Percentiles rank a stretch among this genome's conserved stretches.
These are phyloP conservation scores for Epichloe sylvatica DNA, from an alignment of 2,329 filamentous ascomycete species.

Conservation along the genomic window DNA sequence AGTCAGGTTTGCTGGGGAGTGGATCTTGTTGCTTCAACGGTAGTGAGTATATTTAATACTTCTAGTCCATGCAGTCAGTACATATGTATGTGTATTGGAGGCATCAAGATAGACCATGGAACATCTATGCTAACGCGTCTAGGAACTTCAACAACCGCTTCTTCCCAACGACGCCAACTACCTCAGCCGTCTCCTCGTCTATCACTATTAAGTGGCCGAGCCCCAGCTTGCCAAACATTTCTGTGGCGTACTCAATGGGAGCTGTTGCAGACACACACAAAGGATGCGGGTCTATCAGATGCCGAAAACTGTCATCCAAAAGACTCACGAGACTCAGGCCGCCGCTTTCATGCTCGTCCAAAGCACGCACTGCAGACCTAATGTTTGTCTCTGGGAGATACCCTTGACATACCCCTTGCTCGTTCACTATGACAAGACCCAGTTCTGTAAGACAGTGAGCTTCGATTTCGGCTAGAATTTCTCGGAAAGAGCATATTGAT, in stretches of 20 bases:
- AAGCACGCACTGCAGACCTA: constrained; percentile 30
- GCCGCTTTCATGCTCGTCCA: constrained; percentile 13
- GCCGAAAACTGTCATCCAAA: constrained; percentile 21
- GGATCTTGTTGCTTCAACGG: neutral
- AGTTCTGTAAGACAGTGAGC: constrained; percentile 41
- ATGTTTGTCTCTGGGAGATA: constrained; percentile 42
- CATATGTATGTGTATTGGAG: neutral
- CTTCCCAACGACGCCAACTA: constrained; percentile 43
- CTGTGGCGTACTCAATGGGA: constrained; percentile 44
- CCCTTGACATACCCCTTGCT: constrained; percentile 33
- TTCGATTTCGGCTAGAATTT: constrained; percentile 33
- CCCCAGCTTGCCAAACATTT: constrained; percentile 46
- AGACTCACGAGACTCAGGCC: constrained; percentile 12
- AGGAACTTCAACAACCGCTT: constrained; percentile 28
- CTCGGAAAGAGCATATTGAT: constrained; percentile 26
- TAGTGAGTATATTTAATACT: neutral
- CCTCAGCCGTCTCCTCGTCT: constrained; percentile 33
- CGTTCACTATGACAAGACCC: constrained; percentile 40
- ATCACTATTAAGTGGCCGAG: constrained; percentile 38
- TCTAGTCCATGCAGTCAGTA: neutral
- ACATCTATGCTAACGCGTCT: neutral
- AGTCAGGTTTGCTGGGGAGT: neutral
- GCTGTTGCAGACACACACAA: constrained; percentile 34
- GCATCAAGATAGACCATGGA: neutral
- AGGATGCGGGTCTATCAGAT: constrained; percentile 40